Percentiles rank a stretch among this genome's conserved stretches.
Evolutionary conservation across 495 filamentous ascomycete species (phyloP).

Genomic region (Aspergillus funiculosus): DNA sequence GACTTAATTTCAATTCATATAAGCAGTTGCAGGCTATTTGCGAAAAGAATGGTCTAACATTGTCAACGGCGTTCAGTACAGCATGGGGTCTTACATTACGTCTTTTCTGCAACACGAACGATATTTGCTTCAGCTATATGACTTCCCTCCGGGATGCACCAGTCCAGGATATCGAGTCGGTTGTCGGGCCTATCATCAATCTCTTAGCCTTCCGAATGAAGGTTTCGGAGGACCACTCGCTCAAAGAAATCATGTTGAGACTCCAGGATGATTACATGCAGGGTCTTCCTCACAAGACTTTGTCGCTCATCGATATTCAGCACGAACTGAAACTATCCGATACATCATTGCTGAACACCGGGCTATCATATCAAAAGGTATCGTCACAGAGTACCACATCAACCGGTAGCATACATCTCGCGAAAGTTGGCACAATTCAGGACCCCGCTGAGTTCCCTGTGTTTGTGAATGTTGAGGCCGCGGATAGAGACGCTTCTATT

Average conservation of each 20-base stretch:
- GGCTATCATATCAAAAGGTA: constrained; percentile 1
- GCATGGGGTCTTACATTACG: constrained; percentile 52
- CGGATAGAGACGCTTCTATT: constrained; percentile 40
- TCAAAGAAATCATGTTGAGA: constrained; percentile 30
- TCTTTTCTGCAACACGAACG: constrained; percentile 42
- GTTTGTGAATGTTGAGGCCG: constrained; percentile 50
- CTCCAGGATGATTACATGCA: constrained; percentile 48
- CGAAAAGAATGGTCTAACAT: constrained; percentile 42
- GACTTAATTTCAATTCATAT: constrained; percentile 28
- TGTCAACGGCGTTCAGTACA: constrained; percentile 47
- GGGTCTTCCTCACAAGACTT: constrained; percentile 42
- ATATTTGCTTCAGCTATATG: constrained; percentile 52
- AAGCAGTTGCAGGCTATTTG: constrained; percentile 37
- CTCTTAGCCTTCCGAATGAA: constrained; percentile 48
- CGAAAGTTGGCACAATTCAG: neutral
- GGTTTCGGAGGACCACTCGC: constrained; percentile 18
- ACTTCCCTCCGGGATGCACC: constrained; percentile 47
- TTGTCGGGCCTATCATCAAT: constrained; percentile 50
- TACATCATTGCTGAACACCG: constrained; percentile 18
- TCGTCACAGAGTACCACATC: neutral
- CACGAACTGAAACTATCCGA: constrained; percentile 31
- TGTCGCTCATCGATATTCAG: constrained; percentile 51
- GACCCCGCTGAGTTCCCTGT: constrained; percentile 45
- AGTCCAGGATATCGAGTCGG: constrained; percentile 40
- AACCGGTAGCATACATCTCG: neutral